phyloP scores from a whole-genome alignment of 108 stramenopile species.

The Stephanodiscus triporus region DNA sequence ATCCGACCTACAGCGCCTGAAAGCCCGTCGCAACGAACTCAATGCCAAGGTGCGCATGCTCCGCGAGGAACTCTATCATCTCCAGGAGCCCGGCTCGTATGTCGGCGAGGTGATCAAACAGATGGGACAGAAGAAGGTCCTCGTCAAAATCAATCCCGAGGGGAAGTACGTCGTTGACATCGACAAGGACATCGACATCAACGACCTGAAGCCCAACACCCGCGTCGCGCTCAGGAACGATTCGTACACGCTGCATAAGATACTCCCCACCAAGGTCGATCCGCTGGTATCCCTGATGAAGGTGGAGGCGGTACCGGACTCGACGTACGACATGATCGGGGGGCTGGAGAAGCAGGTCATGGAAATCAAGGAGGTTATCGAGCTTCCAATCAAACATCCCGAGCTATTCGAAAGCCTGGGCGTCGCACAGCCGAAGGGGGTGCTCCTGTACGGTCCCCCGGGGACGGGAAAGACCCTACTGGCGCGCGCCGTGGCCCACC shows the following conservation, averaged over 20 bases:
- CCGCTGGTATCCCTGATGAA: constrained; percentile 99
- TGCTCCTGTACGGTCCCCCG: constrained; percentile 98
- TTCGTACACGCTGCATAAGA: constrained; percentile 98
- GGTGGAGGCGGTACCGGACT: constrained; percentile 99
- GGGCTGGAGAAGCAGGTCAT: constrained; percentile 99
- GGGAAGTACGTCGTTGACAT: constrained; percentile 99
- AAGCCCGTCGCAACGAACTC: constrained; percentile 97
- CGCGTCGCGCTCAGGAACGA: constrained; percentile 98
- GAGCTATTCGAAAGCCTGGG: constrained; percentile 98
- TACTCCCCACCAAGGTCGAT: constrained; percentile 99
- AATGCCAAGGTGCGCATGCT: constrained; percentile 97
- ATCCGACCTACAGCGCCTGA: constrained; percentile 89
- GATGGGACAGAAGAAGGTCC: constrained; percentile 98
- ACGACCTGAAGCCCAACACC: constrained; percentile 96
- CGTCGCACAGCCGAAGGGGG: constrained; percentile 99
- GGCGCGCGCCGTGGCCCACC: constrained; percentile 99
- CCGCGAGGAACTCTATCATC: constrained; percentile 96
- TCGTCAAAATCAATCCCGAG: constrained; percentile 98
- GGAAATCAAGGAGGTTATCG: constrained; percentile 99
- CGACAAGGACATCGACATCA: constrained; percentile 96
- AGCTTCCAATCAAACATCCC: constrained; percentile 99
- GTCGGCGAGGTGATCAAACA: constrained; percentile 99
- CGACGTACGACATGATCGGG: constrained; percentile 99
- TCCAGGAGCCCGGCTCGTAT: constrained; percentile 98
- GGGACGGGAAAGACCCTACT: constrained; percentile 99